Base-by-base conservation (phyloP, 345 rosid genomes). In the Euphorbia pulcherrima region DNA sequence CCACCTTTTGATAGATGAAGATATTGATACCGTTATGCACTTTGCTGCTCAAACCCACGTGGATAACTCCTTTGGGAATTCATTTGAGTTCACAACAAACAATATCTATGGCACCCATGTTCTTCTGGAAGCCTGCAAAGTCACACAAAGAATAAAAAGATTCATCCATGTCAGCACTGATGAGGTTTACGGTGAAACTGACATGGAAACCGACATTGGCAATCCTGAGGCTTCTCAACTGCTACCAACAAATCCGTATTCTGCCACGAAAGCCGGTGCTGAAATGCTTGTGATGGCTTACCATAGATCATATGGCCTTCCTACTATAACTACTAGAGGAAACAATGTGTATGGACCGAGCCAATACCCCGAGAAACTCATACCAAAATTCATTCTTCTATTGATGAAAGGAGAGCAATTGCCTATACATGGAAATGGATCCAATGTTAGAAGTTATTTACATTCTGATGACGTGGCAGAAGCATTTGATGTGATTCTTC, bases 21-120 rank as follows among this genome's bases (percentile, higher is more conserved):
- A 53, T 21, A 53, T 53, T 53, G 57, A 53, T 23, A 53, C 57
- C 28, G 23, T 53, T 53, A 53, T 53, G 57, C 57, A 53, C 57
- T 53, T 53, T 53, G 57, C 57, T 21, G 57, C 57, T 53, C 57
- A 53, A 53, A 53, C 57, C 57, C 57, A 53, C 23, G 57, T 53
- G 57, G 57, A 53, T 13, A 53, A 53, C 23, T 53, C 57, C 14
- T 53, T 53, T 53, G 57, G 57, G 12, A 53, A 53, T 24, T 53
- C 57, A 3, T 53, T 53, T 53, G 57, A 53, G 11, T 53, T 53
- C 57, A 53, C 57, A 0, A 53, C 57, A 12, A 53, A 53, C 11
- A 53, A 53, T 53, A 53, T 53, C 11, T 53, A 53, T 53, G 57
- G 57, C 11, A 53, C 57, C 1, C 57, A 53, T 53, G 57, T 53